Base-by-base conservation (phyloP, 192 early-diverging fungal genomes). In the Linnemannia zychae region DNA sequence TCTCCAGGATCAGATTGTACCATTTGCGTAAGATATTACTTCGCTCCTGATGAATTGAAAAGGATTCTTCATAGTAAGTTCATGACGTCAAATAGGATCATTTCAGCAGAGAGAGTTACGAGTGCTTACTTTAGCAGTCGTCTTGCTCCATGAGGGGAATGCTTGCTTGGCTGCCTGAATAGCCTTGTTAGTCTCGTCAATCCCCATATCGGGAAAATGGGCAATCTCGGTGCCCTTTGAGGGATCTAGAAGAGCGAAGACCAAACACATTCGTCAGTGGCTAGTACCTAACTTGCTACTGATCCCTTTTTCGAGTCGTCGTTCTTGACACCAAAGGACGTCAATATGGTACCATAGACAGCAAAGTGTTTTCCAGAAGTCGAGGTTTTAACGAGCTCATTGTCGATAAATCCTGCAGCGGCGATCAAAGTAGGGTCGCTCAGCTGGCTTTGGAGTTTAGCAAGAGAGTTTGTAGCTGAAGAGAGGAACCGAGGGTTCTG, bases 141-240 rank as follows among this genome's bases (percentile, higher is more conserved):
- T 92, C 38, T 78, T 81, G 40, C 90, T 90, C 95, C 95, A 96
- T 18, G 68, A 73, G 0, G 86, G 84, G 49, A 95, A 91, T 3
- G 95, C 93, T 13, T 74, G 67, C 52, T 79, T 88, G 3, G 94
- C 95, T 18, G 87, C 87, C n/a, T 90, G 78, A 16, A 95, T 88
- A 1, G 94, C 94, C 15, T 68, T 60, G 20, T 89, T 81, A 3
- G 91, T 90, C 22, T 96, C 95, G 12, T 87, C 70, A 0, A 84
- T 87, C n/a, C 87, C 86, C 92, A 95, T 94, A 31, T 95, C 93
- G 5, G 94, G 89, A 37, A 93, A 90, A n/a, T 70, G 83, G 9
- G 90, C 93, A 72, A 96, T 93, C 36, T 87, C 89, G 17, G 91
- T 81, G 28, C 89, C 88, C 5, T 88, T 91, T 18, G 91, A 92